Evolutionary conservation across 345 rosid genomes (phyloP), one percentile per base, ranked within the genome.

Genomic region (Eucalyptus urophylla): DNA sequence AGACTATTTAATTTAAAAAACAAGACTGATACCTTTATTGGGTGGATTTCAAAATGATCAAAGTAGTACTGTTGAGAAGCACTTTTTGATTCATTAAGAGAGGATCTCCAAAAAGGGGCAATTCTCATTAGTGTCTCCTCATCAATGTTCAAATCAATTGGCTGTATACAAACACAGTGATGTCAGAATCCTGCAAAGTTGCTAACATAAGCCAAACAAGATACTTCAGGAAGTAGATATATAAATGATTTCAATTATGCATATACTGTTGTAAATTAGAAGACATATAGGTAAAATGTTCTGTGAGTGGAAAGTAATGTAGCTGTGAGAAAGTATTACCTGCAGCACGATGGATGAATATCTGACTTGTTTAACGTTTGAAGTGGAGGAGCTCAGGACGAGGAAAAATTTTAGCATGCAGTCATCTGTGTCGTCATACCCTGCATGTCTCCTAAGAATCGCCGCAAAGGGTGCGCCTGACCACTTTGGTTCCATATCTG

Each of bases 41-140:
- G 99, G 89, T 96, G 99, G 91, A 96, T 94, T 94, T 96, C 99
- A 94, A 97, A 96, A 94, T 96, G 93, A 91, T 97, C 98, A 91
- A 97, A 96, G 93, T 97, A 96, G 90, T 93, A 96, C 90, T 94
- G 98, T 91, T 87, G 95, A 94, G 98, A 95, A 80, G 92, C 94
- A 90, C 95, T 92, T 87, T 80, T 95, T 65, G 98, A 92, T 89
- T 94, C 93, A 88, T 97, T 95, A 76, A 96, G 97, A 89, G 99
- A 96, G 87, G 95, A 90, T 92, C 99, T 95, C 97, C 96, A 97
- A 91, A 97, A 96, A 90, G 98, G 91, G 90, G 95, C 98, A 89
- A 95, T 86, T 94, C 94, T 96, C 98, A 96, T 95, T 69, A 97
- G 90, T 86, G 98, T 95, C 94, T 95, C 99, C 93, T 96, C 99